A percentile compares a stretch with the other conserved stretches of the same genome.
phyloP scores from a whole-genome alignment of 139 green algal genomes.

The Picochlorum sp. region DNA sequence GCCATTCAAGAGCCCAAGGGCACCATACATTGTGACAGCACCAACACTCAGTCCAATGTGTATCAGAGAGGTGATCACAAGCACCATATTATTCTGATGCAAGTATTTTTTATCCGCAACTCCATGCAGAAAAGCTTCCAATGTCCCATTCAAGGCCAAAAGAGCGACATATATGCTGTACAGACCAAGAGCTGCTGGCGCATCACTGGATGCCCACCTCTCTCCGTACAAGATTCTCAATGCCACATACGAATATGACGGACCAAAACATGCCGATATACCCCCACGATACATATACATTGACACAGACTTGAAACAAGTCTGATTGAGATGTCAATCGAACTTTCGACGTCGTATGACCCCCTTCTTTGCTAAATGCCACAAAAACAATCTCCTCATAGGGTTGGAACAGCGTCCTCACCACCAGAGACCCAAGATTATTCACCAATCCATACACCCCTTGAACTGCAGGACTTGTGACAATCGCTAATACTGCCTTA shows the following conservation, averaged over 20 bases:
- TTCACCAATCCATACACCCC: constrained; percentile 79
- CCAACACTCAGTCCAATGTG: constrained; percentile 48
- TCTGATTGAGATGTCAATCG: constrained; percentile 15
- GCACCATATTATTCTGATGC: constrained; percentile 37
- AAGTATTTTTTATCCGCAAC: constrained; percentile 40
- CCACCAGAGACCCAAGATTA: constrained; percentile 76
- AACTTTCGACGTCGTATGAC: not conserved
- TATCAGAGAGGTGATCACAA: constrained; percentile 40
- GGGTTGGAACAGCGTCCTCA: constrained; percentile 75
- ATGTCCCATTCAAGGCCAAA: constrained; percentile 65
- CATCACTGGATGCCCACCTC: constrained; percentile 60
- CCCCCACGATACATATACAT: constrained; percentile 48
- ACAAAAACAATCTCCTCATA: constrained; percentile 81
- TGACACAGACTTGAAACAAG: constrained; percentile 49
- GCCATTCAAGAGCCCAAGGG: constrained; percentile 56
- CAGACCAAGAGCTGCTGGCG: constrained; percentile 50
- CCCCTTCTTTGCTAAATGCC: constrained; percentile 54
- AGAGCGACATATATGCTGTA: constrained; percentile 75
- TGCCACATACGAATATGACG: constrained; percentile 56
- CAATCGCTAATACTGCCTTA: constrained; percentile 54
- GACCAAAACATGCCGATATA: constrained; percentile 62
- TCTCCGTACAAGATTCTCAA: constrained; percentile 62
- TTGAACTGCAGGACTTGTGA: constrained; percentile 41
- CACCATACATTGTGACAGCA: constrained; percentile 28
- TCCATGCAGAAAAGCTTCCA: constrained; percentile 78